Base-by-base conservation (phyloP, 2,329 filamentous ascomycete genomes). In the Chaetomiaceae sp. region DNA sequence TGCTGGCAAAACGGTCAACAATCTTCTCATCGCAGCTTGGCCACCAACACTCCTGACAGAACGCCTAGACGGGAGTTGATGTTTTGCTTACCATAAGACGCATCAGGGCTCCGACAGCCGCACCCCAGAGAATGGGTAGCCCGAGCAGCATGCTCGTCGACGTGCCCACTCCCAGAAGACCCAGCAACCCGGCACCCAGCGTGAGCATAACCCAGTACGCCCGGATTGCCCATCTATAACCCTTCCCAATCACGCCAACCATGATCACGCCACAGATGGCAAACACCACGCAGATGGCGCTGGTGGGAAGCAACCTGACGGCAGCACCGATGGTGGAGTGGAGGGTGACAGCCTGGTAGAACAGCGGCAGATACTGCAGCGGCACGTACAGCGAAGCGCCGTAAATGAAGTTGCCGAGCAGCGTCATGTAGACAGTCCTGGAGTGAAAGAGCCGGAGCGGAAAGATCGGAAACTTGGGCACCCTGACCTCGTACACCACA, bases 321-420 rank as follows among this genome's bases (percentile, higher is more conserved):
- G 59, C 62, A 2, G 64, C 55, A 14, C 46, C 20, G 2, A 67
- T 38, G 0, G 61, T 53, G 0, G 58, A 53, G 18, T 66, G 43
- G 17, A 61, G 53, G 18, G 52, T 41, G 2, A 67, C 59, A 6
- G 65, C 59, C 44, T 68, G 63, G 48, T 59, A 67, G 32, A 62
- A 61, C 0, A 66, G 40, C 0, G 65, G 65, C 1, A 66, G 19
- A 45, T 65, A 66, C n/a, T 53, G 54, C 8, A 64, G 35, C 8
- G 63, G 44, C 1, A 58, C 45, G 48, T 56, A 62, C 2, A 66
- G 41, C 5, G 62, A 33, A 42, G 60, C 47, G 3, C 65, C 65
- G 35, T 68, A 60, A 3, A 65, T 33, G 38, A 63, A 60, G 8
- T 51, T 60, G 1, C 55, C 56, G 3, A 56, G 38, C 0, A 65